Evolutionary conservation across 2,329 filamentous ascomycete species (phyloP).

Genomic region (Tolypocladium ovalisporum): DNA sequence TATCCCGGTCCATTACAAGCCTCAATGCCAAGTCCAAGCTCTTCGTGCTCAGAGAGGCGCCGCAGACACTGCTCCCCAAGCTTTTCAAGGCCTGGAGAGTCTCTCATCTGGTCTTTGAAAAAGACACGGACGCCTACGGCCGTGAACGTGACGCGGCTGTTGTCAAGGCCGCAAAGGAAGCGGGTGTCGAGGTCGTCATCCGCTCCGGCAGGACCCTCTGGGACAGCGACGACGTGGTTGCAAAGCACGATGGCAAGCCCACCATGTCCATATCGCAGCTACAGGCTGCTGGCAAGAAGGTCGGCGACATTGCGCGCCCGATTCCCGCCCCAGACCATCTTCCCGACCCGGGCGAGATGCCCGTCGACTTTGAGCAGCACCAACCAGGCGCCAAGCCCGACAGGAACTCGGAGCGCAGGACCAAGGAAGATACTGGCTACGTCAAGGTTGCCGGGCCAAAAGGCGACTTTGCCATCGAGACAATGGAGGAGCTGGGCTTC

Average conservation of each 20-base stretch:
- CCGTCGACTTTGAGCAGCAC: slow-evolving; percentile 46
- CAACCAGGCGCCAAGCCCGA: slow-evolving; percentile 41
- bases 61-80: slow-evolving; percentile 60
- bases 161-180: slow-evolving; percentile 44
- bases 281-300: slow-evolving; percentile 48
- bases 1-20: slow-evolving; percentile 55
- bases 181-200: slow-evolving; percentile 58
- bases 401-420: slow-evolving; percentile 46
- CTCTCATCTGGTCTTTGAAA: slow-evolving; percentile 69
- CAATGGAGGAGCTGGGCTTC: slow-evolving; percentile 60
- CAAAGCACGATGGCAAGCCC: slow-evolving; percentile 54
- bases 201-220: slow-evolving; percentile 58
- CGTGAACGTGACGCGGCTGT: slow-evolving; percentile 52
- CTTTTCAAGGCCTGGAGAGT: slow-evolving; percentile 64
- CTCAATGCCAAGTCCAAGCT: slow-evolving; percentile 63
- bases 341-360: slow-evolving; percentile 55
- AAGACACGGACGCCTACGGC: slow-evolving; percentile 66
- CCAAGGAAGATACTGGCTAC: slow-evolving; percentile 46
- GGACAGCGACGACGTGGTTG: slow-evolving; percentile 60
- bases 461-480: slow-evolving; percentile 59
- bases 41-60: slow-evolving; percentile 60
- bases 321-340: slow-evolving; percentile 47
- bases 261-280: slow-evolving; percentile 67
- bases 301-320: slow-evolving; percentile 51
- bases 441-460: slow-evolving; percentile 52